Base-by-base conservation (phyloP, 257 asterid genomes). In the Buddleja alternifolia region DNA sequence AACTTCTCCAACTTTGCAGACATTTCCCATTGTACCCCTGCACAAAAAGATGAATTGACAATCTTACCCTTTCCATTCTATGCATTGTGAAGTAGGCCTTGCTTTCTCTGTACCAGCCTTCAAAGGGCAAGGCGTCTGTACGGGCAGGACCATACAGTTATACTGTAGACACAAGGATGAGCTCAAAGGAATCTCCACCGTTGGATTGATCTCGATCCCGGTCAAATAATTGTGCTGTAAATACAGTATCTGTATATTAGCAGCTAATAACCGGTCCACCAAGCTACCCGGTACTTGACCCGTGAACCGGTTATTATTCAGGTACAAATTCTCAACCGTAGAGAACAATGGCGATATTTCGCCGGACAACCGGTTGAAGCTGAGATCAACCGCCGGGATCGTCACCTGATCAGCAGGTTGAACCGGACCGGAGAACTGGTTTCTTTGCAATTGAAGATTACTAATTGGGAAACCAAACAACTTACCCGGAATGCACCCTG, bases 121-220 rank as follows among this genome's bases (percentile, higher is more conserved):
- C 46, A 87, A 63, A 3, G 97, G 97, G 69, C 99, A 93, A 0
- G 97, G 95, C 55, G 96, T 80, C 72, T 87, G 80, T 20, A 90
- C 83, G 46, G 97, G 99, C 15, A 77, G 80, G 50, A 93, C 96
- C 99, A 93, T 93, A 53, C 99, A 90, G 64, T 93, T 93, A 53
- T 93, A 93, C 85, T 93, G 97, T 65, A 93, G 80, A 71, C 99
- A 93, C 80, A 93, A 37, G 7, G 97, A 90, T 4, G 91, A 84
- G 60, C 88, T 89, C 70, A 84, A 50, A 0, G 97, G 97, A 73
- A 93, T 93, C 79, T 75, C 90, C 62, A 86, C 96, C 80, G 90
- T 80, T 63, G 99, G 97, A 53, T 79, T 86, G 4, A 94, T 87
- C 66, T 77, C 82, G 6, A 94, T 91, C 32, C 97, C 97, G 2